Evolutionary conservation across 208 protist species (phyloP).

Genomic region (Endotrypanum monterogeii): DNA sequence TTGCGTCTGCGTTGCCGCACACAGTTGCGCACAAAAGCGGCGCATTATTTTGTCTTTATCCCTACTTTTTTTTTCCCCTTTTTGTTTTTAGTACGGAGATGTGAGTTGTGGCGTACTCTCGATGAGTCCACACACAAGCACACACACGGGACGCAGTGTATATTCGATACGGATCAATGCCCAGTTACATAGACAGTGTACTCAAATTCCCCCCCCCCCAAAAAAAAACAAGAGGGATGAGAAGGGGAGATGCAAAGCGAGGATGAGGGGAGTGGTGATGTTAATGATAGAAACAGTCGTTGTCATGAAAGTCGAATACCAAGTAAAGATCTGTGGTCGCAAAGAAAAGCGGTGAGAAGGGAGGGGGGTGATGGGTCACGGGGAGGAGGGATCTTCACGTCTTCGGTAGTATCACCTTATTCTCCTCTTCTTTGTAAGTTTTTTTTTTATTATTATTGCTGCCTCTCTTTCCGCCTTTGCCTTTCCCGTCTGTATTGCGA

Average conservation of each 20-base stretch:
- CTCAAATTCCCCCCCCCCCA: too few relatives aligned
- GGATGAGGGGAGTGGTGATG: background rate
- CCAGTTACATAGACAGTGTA: background rate
- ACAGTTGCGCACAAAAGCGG: constrained; percentile 1
- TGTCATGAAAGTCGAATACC: too few relatives aligned
- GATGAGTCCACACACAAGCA: too few relatives aligned
- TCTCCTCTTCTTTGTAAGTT: too few relatives aligned
- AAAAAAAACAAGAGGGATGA: background rate
- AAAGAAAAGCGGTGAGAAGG: background rate
- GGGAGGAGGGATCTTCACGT: too few relatives aligned
- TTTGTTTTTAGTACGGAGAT: background rate
- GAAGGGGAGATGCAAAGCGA: background rate
- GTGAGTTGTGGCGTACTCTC: background rate
- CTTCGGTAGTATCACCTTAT: too few relatives aligned
- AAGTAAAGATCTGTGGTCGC: too few relatives aligned
- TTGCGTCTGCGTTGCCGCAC: constrained; percentile 23
- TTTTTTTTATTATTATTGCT: too few relatives aligned
- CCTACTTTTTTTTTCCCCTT: background rate
- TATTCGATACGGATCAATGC: background rate
- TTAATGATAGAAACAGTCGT: too few relatives aligned
- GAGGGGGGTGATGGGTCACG: background rate
- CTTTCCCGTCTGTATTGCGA: too few relatives aligned
- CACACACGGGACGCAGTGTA: background rate
- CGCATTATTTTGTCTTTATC: constrained; percentile 12
- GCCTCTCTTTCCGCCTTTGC: too few relatives aligned